A percentile compares a stretch with the other conserved stretches of the same genome.
Conservation (phyloP, 371 early-diverging fungal species). For the Mortierella sp. region DNA sequence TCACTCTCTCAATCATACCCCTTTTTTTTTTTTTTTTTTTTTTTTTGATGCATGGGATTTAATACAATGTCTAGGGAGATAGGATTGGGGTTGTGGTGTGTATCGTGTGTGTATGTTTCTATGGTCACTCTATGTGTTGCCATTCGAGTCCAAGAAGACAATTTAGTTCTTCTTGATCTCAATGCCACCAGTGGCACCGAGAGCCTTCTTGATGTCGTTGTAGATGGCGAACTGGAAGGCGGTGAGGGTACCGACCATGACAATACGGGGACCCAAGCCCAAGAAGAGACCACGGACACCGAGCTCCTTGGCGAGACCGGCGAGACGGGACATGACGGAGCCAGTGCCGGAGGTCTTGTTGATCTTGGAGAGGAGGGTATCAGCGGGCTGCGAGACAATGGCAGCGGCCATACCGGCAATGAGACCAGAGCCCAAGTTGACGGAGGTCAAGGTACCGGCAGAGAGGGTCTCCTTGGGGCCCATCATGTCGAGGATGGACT, state of each 20-base stretch:
- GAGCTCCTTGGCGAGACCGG: conserved; percentile 65
- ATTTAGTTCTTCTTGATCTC: conserved; percentile 54
- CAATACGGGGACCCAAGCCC: conserved; percentile 77
- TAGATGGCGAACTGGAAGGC: conserved; percentile 74
- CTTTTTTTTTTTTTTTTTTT: no score
- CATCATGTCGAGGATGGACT: conserved; percentile 60
- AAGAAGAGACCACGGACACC: conserved; percentile 74
- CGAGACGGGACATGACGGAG: conserved; percentile 68
- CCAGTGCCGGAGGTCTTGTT: conserved; percentile 73
- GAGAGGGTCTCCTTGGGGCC: conserved; percentile 71
- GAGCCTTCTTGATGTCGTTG: conserved; percentile 74
- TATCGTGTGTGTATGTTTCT: no score
- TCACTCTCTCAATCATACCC: no score
- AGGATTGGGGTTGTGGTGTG: no score
- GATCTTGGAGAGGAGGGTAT: conserved; percentile 94
- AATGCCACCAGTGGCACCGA: conserved; percentile 74
- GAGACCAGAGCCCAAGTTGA: conserved; percentile 92
- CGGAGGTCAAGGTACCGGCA: conserved; percentile 69
- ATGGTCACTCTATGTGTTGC: no score
- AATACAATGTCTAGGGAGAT: no score
- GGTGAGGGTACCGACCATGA: conserved; percentile 81
- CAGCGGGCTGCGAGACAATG: conserved; percentile 97
- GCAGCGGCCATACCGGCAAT: conserved; percentile 95
- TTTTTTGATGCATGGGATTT: no score
- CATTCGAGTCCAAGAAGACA: no score